Percentiles rank a stretch among this genome's conserved stretches.
These are phyloP conservation scores for Corylus americana DNA, from an alignment of 306 rosid genomes.

Conservation along the genomic window DNA sequence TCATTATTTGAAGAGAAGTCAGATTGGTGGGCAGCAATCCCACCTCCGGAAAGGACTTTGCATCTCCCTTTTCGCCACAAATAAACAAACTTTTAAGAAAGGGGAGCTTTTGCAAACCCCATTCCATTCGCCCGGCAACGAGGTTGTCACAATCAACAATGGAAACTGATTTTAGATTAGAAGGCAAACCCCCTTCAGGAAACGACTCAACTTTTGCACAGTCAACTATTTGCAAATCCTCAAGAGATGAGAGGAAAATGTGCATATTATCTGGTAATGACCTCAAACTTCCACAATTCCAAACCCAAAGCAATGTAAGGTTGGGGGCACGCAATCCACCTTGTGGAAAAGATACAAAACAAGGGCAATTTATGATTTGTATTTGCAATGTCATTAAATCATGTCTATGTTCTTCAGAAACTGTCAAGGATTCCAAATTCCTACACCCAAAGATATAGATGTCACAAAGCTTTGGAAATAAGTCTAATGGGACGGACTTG, in stretches of 20 bases:
- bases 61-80: neutral
- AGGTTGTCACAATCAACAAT: neutral
- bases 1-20: rapidly evolving
- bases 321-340: neutral
- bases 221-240: rapidly evolving
- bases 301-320: neutral
- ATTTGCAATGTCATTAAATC: slow-evolving; percentile 10
- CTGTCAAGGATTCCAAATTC: neutral
- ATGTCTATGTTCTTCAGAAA: too few relatives aligned
- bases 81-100: rapidly evolving
- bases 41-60: slow-evolving; percentile 22
- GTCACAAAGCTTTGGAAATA: neutral
- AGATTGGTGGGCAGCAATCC: slow-evolving; percentile 31
- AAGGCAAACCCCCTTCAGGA: slow-evolving; percentile 11
- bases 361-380: slow-evolving; percentile 1
- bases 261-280: slow-evolving; percentile 3
- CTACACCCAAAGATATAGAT: neutral
- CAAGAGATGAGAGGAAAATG: slow-evolving; percentile 17
- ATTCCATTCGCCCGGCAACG: neutral
- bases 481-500: neutral
- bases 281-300: neutral
- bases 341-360: slow-evolving; percentile 14
- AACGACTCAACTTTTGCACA: slow-evolving; percentile 33
- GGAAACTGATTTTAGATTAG: neutral
- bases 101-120: slow-evolving; percentile 23